Conservation (phyloP, 306 rosid species). For the Fragaria iinumae region DNA sequence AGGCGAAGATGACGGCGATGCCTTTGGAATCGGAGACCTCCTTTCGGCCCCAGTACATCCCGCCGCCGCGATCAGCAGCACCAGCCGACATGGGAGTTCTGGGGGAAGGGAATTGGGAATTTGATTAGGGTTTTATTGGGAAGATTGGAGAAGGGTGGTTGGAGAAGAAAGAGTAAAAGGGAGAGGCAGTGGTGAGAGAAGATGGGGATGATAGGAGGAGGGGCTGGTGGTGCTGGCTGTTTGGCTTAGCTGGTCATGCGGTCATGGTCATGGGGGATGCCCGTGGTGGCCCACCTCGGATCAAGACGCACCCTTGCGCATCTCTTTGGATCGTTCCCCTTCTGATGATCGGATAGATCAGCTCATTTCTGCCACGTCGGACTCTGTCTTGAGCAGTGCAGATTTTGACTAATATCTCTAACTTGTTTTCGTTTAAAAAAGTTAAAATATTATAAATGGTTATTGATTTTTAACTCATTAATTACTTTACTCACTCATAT, state of each 20-base stretch:
- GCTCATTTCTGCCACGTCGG: not conserved
- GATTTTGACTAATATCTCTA: no score
- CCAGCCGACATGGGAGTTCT: slow-evolving; percentile 40
- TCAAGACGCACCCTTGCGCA: not conserved
- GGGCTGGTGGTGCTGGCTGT: not conserved
- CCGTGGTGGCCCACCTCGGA: not conserved
- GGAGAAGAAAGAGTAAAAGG: not conserved
- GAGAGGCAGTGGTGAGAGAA: no score
- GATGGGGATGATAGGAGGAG: not conserved
- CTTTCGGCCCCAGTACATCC: slow-evolving; percentile 77
- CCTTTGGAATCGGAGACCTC: slow-evolving; percentile 57
- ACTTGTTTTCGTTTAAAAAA: no score
- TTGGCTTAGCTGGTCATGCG: not conserved
- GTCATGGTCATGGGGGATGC: not conserved
- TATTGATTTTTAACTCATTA: no score
- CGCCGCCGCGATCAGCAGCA: slow-evolving; percentile 34
- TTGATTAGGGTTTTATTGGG: not conserved
- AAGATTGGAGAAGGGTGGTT: not conserved
- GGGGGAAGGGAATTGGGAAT: no score
- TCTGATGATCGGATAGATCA: not conserved
- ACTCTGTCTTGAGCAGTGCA: not conserved
- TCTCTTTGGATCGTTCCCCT: not conserved
- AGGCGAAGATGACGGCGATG: slow-evolving; percentile 74
- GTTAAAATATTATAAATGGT: no score
- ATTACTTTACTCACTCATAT: no score